Base-by-base conservation (phyloP, 306 rosid species). In the Malus orientalis region DNA sequence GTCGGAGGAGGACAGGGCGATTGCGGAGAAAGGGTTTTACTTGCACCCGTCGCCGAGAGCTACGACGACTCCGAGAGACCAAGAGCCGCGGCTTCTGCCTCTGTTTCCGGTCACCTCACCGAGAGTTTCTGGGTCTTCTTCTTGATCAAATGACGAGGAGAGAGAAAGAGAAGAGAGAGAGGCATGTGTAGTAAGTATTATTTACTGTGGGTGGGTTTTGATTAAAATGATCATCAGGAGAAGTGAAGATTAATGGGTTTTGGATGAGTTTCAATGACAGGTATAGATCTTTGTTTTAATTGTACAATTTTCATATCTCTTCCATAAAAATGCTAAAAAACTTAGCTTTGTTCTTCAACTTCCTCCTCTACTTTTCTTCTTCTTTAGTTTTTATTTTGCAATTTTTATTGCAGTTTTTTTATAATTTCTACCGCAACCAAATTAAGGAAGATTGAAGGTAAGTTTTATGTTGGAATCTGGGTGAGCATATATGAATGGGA, bases 11-110 rank as follows among this genome's bases (percentile, higher is more conserved):
- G 99, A 95, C 36, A 91, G 76, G 16, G 99, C 97, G 25, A 95
- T 95, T 19, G 99, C 99, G 20, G 97, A 95, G 75, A 95, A 88
- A 59, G 96, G 96, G 27, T 95, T 88, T 82, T 95, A 82, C 81
- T 82, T 95, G 70, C 97, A 91, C 77, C 96, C 93, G 1, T 87
- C 97, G 32, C 97, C 97, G 29, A 67, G 74, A 27, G 83, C 85
- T 74, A 61, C 96, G 15, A 60, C 75, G 3, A 88, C 97, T 5
- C 97, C 96, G 0, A 87, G 96, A 75, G 90, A 74, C 61, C 78
- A 92, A 0, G 86, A 88, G 63, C 97, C 96, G 7, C 91, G 85
- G 88, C 93, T 95, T 9, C 76, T 95, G 85, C 87, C 97, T 69
- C 73, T 95, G 67, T 95, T 95, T 61, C 99, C 99, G 5, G 66